phyloP scores from a whole-genome alignment of 2,329 filamentous ascomycete species.

The Stagonosporopsis tanaceti region DNA sequence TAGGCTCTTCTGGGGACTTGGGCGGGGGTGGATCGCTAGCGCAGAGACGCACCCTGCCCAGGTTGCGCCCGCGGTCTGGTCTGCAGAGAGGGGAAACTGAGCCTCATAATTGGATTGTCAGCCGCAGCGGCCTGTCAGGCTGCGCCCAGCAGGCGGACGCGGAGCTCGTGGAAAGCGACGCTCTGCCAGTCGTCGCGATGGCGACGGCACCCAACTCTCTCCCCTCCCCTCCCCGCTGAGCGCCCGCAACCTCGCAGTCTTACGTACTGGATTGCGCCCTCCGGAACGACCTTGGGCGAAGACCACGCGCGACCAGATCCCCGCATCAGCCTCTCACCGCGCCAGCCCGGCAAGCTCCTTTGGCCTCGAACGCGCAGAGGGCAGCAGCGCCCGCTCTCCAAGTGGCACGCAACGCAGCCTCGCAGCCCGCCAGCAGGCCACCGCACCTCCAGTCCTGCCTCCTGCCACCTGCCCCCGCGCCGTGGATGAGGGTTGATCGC shows the following conservation, averaged over 20 bases:
- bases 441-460: no score
- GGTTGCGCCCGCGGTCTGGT: constrained; percentile 11
- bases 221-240: constrained; percentile 10
- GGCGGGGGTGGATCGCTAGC: constrained; percentile 13
- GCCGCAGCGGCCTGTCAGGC: constrained; percentile 23
- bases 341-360: constrained; percentile 17
- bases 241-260: constrained; percentile 9
- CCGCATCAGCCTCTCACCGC: constrained; percentile 23
- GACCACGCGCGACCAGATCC: constrained; percentile 17
- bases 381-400: constrained; percentile 7
- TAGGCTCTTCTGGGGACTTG: constrained; percentile 9
- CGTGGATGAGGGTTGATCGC: constrained; percentile 38
- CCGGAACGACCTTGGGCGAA: constrained; percentile 16
- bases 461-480: neutral
- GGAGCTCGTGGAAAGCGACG: constrained; percentile 14
- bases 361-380: constrained; percentile 11
- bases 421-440: constrained; percentile 6
- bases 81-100: constrained; percentile 15
- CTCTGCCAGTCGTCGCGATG: constrained; percentile 7
- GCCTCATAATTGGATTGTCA: constrained; percentile 24
- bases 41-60: neutral
- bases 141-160: constrained; percentile 14
- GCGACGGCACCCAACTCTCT: constrained; percentile 2
- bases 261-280: constrained; percentile 20
- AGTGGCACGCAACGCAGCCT: constrained; percentile 10